Percentiles rank a stretch among this genome's conserved stretches.
Evolutionary conservation across 768 basidiomycete genomes (phyloP).

Genomic region (Trametes meyenii): DNA sequence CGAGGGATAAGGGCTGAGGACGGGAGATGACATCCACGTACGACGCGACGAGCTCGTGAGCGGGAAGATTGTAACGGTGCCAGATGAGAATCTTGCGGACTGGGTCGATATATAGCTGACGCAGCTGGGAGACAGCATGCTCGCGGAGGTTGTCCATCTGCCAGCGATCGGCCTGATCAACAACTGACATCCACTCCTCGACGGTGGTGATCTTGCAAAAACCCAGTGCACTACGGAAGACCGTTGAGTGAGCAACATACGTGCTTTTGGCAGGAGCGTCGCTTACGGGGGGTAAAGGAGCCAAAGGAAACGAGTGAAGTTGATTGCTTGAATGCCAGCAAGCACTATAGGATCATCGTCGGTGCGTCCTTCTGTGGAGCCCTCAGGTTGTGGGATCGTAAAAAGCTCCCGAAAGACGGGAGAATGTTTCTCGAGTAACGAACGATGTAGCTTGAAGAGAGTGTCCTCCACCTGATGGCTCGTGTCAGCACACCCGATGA

Average conservation of each 20-base stretch:
- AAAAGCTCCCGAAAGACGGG: constrained; percentile 20
- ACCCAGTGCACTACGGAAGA: neutral
- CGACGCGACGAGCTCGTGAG: constrained; percentile 11
- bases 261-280: neutral
- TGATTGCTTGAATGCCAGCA: constrained; percentile 7
- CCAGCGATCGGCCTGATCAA: constrained; percentile 24
- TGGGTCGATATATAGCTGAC: constrained; percentile 13
- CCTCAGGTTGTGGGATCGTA: constrained; percentile 19
- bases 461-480: constrained; percentile 13
- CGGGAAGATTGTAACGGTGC: constrained; percentile 14
- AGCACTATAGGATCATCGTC: constrained; percentile 22
- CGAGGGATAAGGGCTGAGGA: constrained; percentile 1
- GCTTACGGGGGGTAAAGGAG: constrained; percentile 23
- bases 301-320: constrained; percentile 23
- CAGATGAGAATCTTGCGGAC: constrained; percentile 21
- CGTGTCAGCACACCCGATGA: neutral
- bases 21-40: constrained; percentile 21
- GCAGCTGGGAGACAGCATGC: constrained; percentile 8
- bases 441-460: constrained; percentile 22
- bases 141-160: constrained; percentile 20
- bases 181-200: constrained; percentile 25
- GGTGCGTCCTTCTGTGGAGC: constrained; percentile 17
- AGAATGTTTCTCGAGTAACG: constrained; percentile 22
- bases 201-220: constrained; percentile 11
- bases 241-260: neutral